These are phyloP conservation scores for Lenwebbia sp. DNA, from an alignment of 345 rosid genomes.

Conservation along the genomic window DNA sequence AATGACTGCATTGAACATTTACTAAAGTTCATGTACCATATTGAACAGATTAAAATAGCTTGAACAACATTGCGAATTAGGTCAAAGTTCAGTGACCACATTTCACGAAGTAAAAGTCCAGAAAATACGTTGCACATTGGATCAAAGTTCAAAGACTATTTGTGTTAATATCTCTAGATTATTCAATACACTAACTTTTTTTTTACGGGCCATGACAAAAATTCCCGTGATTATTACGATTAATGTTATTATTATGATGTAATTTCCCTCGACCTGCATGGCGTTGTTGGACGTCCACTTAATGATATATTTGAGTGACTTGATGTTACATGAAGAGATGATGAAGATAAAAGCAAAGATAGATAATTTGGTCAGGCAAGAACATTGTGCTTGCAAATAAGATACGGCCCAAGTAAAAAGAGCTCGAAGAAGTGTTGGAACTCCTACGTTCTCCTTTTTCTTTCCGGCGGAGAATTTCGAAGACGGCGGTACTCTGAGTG, in stretches of 20 bases:
- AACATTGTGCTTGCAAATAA: background rate
- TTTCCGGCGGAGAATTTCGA: background rate
- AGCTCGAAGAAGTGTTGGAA: background rate
- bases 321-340: background rate
- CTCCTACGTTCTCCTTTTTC: background rate
- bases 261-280: background rate
- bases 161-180: background rate
- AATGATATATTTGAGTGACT: background rate
- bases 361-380: background rate
- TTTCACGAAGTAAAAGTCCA: rapidly evolving
- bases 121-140: rapidly evolving
- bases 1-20: rapidly evolving
- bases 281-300: background rate
- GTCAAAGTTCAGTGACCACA: background rate
- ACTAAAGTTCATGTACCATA: rapidly evolving
- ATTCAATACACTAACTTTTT: background rate
- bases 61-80: rapidly evolving
- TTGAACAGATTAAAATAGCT: rapidly evolving
- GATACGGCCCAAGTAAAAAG: background rate
- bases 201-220: background rate
- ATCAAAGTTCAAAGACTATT: rapidly evolving
- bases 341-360: background rate
- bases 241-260: background rate
- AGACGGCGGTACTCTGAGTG: background rate
- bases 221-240: background rate